Evolutionary conservation across 1,139 yeast species (phyloP), one percentile per base, ranked within the genome.

Genomic region (Sugiyamaella sp.): DNA sequence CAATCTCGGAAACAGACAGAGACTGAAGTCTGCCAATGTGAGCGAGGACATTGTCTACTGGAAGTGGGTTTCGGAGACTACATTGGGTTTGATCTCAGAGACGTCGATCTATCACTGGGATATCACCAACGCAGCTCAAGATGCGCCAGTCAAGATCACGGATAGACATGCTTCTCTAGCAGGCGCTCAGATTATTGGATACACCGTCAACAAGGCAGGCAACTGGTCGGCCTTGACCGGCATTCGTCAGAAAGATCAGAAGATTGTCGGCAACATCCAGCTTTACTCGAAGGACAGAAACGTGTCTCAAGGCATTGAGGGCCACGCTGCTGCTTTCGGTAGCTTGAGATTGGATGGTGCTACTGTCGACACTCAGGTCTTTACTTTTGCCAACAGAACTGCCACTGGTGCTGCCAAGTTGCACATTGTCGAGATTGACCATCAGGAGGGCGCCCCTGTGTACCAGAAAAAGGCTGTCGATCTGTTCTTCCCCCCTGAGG

Each of bases 181-280:
- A 66, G 87, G 85, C 65, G 82, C 91, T 60, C 99, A 95, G 74
- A 86, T 95, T 67, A 93, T 95, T 73, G 91, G 88, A 73, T 86
- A 93, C 68, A 88, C 86, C 51, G 85, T 93, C 61, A 95, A 90
- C 68, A 80, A 83, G 27, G 85, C 80, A 60, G 80, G 85, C 60
- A 87, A 87, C 66, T 95, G 99, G 99, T 86, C 90, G 70, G 97
- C 97, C 32, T 81, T 91, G 55, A 89, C 89, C 58, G 99, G 99
- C 64, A 91, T 95, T 69, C 86, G 96, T 44, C 97, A 90, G 73
- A 97, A 89, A 69, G 87, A 88, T 64, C 96, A 96, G 59, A 84
- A 96, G 66, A 89, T 95, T 64, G 97, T 91, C 33, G 99, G 99
- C 67, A 95, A 89, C 73, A 87, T 93, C 69, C 99, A 95, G 76